These are phyloP conservation scores for Oryza nivara DNA, from an alignment of 176 grass and related monocot species.

Conservation along the genomic window DNA sequence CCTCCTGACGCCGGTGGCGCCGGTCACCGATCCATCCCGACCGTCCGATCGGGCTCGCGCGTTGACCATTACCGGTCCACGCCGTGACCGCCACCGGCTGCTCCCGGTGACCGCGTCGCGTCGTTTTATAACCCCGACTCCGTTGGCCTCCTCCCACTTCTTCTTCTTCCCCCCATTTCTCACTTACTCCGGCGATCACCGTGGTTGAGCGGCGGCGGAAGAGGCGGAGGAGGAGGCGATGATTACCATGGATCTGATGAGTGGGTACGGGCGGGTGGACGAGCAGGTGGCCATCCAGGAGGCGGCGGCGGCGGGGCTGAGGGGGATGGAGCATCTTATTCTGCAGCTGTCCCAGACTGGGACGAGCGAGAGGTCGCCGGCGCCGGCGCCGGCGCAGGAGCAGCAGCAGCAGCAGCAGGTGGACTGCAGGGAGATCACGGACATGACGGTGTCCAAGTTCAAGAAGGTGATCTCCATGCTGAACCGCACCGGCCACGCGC, in stretches of 20 bases:
- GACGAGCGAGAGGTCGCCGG: constrained; percentile 33
- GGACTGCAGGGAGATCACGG: constrained; percentile 79
- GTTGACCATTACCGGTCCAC: neutral
- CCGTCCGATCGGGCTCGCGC: neutral
- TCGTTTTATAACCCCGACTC: constrained; percentile 30
- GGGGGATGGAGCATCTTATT: constrained; percentile 79
- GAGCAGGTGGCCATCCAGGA: constrained; percentile 83
- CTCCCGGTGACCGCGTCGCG: neutral
- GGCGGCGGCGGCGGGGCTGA: constrained; percentile 62
- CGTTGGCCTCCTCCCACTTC: neutral
- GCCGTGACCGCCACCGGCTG: neutral
- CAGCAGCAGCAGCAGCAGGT: constrained; percentile 2
- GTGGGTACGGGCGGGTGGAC: constrained; percentile 55
- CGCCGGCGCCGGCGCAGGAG: neutral
- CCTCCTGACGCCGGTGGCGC: neutral
- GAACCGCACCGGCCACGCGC: constrained; percentile 84
- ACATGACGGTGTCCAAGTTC: constrained; percentile 82
- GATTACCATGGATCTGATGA: constrained; percentile 62
- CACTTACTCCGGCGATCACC: constrained; percentile 10
- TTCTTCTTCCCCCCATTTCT: neutral
- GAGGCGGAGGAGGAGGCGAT: neutral
- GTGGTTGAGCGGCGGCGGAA: neutral
- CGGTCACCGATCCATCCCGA: neutral
- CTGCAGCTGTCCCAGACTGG: constrained; percentile 53
- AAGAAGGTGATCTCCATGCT: constrained; percentile 88